Conservation (phyloP, 371 early-diverging fungal genomes). For the Mucor velutinosus region DNA sequence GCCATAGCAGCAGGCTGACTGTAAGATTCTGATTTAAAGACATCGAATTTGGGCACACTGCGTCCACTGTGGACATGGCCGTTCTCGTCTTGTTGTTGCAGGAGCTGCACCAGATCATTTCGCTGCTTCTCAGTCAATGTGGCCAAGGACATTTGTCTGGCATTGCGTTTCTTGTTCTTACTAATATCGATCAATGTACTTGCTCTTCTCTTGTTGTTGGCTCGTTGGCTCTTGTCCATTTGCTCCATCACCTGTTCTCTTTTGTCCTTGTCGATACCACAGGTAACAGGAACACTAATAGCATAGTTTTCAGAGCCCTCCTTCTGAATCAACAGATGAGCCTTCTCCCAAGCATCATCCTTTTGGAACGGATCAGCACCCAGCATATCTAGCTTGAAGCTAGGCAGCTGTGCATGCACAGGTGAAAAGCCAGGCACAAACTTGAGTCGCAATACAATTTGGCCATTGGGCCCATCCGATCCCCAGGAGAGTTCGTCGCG, state of each 20-base stretch:
- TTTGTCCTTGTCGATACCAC: background rate
- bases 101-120: background rate
- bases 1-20: background rate
- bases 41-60: background rate
- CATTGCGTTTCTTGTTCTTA: background rate
- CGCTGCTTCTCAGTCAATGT: background rate
- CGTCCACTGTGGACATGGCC: background rate
- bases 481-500: conserved; percentile 36
- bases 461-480: conserved; percentile 18
- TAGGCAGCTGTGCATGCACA: conserved; percentile 28
- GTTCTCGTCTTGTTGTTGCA: background rate
- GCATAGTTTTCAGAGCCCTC: conserved; percentile 12
- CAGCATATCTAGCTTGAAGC: conserved; percentile 32
- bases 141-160: background rate
- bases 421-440: conserved; percentile 37
- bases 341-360: conserved; percentile 17
- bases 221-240: background rate
- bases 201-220: background rate
- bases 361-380: conserved; percentile 42
- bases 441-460: conserved; percentile 22
- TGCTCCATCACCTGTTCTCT: background rate
- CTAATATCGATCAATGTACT: background rate
- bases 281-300: background rate
- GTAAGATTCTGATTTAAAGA: background rate
- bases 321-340: conserved; percentile 23